Base-by-base conservation (phyloP, 202 grass and related monocot genomes). In the Brachypodium distachyon region DNA sequence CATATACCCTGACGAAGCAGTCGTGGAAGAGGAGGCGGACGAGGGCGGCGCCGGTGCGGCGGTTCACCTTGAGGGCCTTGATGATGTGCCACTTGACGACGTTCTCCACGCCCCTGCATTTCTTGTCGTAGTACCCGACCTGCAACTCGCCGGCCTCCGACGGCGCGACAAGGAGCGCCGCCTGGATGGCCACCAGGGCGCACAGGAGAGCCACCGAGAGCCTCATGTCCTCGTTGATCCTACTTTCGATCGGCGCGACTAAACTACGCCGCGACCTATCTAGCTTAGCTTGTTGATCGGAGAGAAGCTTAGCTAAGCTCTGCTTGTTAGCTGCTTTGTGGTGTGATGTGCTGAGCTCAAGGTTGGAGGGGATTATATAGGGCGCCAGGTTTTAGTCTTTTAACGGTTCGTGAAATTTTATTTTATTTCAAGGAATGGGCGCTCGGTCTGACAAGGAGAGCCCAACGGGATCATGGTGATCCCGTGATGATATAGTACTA, bases 21-120 rank as follows among this genome's bases (percentile, higher is more conserved):
- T 96, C 92, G 9, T 92, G 87, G 48, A 90, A 96, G 58, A 87
- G 36, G 25, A 96, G 80, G 27, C 93, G 73, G n/a, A 96, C 29
- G 0, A 86, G 84, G 2, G 72, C 84, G 22, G 84, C 84, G 21
- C 84, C 84, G 28, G 29, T 31, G 63, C 84, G 78, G 55, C 72
- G 78, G 72, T 86, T 63, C 9, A 18, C 21, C 78, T 64, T 82
- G 64, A 86, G 1, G 9, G 84, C 84, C 78, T 7, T 54, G 37
- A 63, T 25, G 11, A 86, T 73, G 44, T 77, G 78, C 71, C 47
- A 62, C 71, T 77, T 82, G 43, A 86, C 11, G 4, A 82, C 46
- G 63, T 61, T 81, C 78, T 86, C 84, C 16, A 86, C 64, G 28
- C 64, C 78, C 12, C 8, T 61, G 78, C 84, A 86, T 9, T 61